Base-by-base conservation (phyloP, 345 rosid genomes). In the Syzygium oleosum region DNA sequence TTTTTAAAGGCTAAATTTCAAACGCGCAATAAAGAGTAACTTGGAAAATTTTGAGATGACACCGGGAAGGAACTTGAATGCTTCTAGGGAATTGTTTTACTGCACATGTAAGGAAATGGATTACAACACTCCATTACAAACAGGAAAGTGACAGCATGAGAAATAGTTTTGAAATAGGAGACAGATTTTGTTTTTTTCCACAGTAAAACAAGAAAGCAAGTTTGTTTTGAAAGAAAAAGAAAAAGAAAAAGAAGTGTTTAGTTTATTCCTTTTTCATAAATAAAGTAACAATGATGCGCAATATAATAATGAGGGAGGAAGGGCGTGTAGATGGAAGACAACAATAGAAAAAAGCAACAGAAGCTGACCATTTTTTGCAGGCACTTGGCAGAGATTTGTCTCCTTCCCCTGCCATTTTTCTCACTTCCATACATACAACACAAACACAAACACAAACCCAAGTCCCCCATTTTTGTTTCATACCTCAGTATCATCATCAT, bases 341-440 rank as follows among this genome's bases (percentile, higher is more conserved):
- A 52, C n/a, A 38, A 9, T 79, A 41, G 49, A 34, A 43, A 56
- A 83, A 56, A 19, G 63, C 78, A 68, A 53, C 86, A 89, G 90
- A 38, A 73, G 90, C 87, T 87, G 87, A 84, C 85, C 88, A 89
- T 21, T 52, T 84, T 61, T 86, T 88, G 88, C 90, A 90, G 73
- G 87, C 51, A 55, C 58, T 56, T 84, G 86, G 85, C 90, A 86
- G 91, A 85, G 29, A n/a, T 86, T 68, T 90, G 88, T 87, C 91
- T 86, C 41, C 89, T 41, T 21, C 51, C 58, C 53, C 58, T 54
- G 25, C 52, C 87, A 73, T 46, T 56, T 58, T 55, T 31, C 51
- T 49, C 79, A 63, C 23, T 58, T 86, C 86, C 58, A 43, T 25
- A 43, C 63, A 41, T 34, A 38, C 41, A 79, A 11, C 65, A 85